Conservation (phyloP, 75 land plant species). For the Selaginella tamariscina region DNA sequence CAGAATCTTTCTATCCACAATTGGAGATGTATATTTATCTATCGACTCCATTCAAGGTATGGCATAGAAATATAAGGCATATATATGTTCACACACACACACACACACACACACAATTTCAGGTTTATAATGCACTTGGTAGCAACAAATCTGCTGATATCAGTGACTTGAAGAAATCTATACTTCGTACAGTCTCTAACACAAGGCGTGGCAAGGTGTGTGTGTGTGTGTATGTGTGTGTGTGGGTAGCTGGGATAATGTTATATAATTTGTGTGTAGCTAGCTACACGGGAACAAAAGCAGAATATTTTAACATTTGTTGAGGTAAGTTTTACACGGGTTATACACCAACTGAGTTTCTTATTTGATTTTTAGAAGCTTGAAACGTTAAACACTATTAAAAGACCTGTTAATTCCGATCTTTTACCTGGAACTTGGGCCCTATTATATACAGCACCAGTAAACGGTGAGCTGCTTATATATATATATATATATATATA, state of each 20-base stretch:
- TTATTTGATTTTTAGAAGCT: slow-evolving; percentile 21
- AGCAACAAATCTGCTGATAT: not conserved
- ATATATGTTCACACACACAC: no score
- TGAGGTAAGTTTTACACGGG: slow-evolving; percentile 13
- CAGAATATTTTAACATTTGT: slow-evolving; percentile 22
- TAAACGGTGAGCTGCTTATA: slow-evolving; percentile 23
- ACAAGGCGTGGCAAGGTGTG: slow-evolving; percentile 38
- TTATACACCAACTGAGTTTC: not conserved
- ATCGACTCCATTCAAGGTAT: no score
- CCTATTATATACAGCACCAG: slow-evolving; percentile 36
- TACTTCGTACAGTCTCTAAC: slow-evolving; percentile 29
- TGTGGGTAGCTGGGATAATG: no score
- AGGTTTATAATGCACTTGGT: no score
- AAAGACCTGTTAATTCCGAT: slow-evolving; percentile 26
- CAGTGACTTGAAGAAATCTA: slow-evolving; percentile 20
- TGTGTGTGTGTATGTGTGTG: slow-evolving; percentile 14
- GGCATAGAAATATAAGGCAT: no score
- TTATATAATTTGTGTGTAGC: not conserved
- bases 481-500: not conserved
- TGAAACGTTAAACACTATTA: slow-evolving; percentile 26
- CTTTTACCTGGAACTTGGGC: slow-evolving; percentile 34
- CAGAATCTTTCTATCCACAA: no score
- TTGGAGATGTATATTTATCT: no score
- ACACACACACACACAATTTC: no score
- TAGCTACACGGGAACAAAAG: slow-evolving; percentile 21